Percentiles rank a stretch among this genome's conserved stretches.
Conservation (phyloP, 2,329 filamentous ascomycete genomes). For the Cladophialophora bantiana region DNA sequence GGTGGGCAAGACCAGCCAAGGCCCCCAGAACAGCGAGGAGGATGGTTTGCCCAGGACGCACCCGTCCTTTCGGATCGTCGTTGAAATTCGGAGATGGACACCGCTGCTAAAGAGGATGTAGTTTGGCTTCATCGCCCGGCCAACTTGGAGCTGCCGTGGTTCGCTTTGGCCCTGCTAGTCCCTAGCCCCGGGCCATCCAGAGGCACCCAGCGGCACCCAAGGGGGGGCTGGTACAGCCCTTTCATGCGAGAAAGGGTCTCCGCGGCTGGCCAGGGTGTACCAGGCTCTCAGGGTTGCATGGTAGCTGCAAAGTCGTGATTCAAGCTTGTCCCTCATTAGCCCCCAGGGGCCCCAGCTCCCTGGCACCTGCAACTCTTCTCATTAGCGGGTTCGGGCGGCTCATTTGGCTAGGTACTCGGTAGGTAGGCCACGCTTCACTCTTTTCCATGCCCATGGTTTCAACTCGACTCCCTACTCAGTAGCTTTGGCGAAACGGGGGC, state of each 20-base stretch:
- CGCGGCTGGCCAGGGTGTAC: not conserved
- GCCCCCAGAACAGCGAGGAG: not conserved
- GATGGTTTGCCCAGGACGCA: not conserved
- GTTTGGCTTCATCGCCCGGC: not conserved
- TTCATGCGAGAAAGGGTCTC: not conserved
- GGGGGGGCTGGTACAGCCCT: not conserved
- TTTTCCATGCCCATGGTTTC: not conserved
- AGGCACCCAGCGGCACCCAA: not conserved
- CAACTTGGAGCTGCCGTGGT: conserved; percentile 1
- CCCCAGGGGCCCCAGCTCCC: not conserved
- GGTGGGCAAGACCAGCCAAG: not conserved
- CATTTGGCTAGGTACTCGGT: not conserved
- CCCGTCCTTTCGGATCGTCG: conserved; percentile 12
- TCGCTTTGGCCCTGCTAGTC: conserved; percentile 2
- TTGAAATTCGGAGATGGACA: conserved; percentile 12
- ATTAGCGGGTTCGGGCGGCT: not conserved
- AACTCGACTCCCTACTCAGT: not conserved
- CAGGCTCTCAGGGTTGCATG: conserved; percentile 2
- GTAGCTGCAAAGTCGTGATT: not conserved
- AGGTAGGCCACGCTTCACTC: not conserved
- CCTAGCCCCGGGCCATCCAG: not conserved
- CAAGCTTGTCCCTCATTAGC: not conserved
- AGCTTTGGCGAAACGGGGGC: not conserved
- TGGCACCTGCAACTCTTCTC: not conserved
- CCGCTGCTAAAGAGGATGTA: not conserved